These are phyloP conservation scores for Citropsis articulata DNA, from an alignment of 345 rosid species.

Conservation along the genomic window DNA sequence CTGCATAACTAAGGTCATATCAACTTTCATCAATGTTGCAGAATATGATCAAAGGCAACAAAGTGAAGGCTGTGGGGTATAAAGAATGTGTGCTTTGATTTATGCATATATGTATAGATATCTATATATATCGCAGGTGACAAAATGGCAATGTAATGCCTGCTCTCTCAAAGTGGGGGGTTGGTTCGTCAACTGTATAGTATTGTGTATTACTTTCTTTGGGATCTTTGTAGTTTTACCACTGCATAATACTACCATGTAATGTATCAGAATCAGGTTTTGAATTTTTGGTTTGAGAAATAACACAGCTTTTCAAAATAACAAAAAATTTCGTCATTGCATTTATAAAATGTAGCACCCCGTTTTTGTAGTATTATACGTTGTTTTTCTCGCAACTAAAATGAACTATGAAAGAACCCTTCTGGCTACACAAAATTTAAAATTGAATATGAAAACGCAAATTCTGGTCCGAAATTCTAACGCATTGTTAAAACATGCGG, in stretches of 20 bases:
- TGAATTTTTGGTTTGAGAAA: neutral
- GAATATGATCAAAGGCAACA: neutral
- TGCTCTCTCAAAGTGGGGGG: neutral
- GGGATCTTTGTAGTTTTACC: neutral
- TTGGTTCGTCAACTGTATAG: neutral
- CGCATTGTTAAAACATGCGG: too few relatives aligned
- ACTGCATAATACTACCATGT: neutral
- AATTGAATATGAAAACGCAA: too few relatives aligned
- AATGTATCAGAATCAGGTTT: neutral
- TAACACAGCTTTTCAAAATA: neutral
- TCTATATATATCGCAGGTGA: neutral
- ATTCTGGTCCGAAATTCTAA: too few relatives aligned
- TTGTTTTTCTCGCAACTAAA: too few relatives aligned
- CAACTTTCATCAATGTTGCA: neutral
- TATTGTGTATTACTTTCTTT: neutral
- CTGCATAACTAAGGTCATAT: neutral
- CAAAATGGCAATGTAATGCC: neutral
- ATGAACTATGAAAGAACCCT: too few relatives aligned
- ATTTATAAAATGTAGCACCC: too few relatives aligned
- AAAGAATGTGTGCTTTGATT: neutral
- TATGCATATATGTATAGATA: neutral
- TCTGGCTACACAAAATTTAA: too few relatives aligned
- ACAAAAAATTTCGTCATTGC: too few relatives aligned
- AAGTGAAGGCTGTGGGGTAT: neutral
- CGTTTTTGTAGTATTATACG: too few relatives aligned